Conservation (phyloP, 2,329 filamentous ascomycete genomes). For the Sporothrix phasma region DNA sequence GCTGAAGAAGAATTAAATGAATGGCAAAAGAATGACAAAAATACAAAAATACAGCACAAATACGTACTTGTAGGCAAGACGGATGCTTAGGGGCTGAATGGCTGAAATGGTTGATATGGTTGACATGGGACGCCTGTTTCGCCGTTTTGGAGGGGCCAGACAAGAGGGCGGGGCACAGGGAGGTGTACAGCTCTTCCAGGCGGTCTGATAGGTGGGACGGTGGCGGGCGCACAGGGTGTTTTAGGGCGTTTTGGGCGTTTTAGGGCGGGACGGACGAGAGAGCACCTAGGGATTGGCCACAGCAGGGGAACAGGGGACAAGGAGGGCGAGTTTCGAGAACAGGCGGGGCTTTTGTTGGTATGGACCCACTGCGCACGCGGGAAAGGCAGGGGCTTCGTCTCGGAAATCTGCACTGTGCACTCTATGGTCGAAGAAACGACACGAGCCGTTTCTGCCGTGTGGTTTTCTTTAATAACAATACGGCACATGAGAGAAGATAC, state of each 20-base stretch:
- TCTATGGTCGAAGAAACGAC: no score
- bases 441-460: no score
- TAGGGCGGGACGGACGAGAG: not conserved
- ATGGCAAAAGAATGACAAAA: not conserved
- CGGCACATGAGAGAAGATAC: no score
- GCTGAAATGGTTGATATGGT: no score
- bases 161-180: not conserved
- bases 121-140: not conserved
- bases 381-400: no score
- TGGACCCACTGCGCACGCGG: constrained; percentile 4
- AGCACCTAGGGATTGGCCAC: constrained; percentile 6
- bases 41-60: not conserved
- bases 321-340: not conserved
- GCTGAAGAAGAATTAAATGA: constrained; percentile 8
- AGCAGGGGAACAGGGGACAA: not conserved
- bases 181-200: not conserved
- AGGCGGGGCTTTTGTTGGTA: not conserved
- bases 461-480: no score
- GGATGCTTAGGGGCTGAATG: not conserved
- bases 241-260: not conserved
- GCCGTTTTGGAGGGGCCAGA: not conserved
- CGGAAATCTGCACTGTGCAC: no score
- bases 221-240: not conserved
- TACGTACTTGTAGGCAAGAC: not conserved
- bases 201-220: no score